Conservation (phyloP, 805 yeast genomes). For the Pichia ethanolica region DNA sequence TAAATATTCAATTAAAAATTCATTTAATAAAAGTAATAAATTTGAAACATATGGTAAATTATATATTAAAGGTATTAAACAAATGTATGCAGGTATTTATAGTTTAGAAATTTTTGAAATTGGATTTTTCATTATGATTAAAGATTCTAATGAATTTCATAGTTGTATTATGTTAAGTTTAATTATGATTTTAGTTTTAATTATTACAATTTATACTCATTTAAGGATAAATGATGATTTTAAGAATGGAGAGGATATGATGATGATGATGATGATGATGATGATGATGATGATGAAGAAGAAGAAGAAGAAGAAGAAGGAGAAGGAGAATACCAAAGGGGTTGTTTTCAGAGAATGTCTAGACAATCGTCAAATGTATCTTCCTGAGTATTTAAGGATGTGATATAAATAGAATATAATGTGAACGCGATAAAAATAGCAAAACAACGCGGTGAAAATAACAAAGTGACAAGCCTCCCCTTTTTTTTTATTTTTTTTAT, state of each 20-base stretch:
- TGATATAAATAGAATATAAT: too few relatives aligned
- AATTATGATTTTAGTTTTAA: conserved; percentile 43
- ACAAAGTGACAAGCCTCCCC: too few relatives aligned
- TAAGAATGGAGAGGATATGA: conserved; percentile 10
- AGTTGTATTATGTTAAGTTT: conserved; percentile 38
- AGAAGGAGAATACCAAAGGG: too few relatives aligned
- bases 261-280: background rate
- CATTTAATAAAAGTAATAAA: conserved; percentile 41
- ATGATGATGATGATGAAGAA: too few relatives aligned
- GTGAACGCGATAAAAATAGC: too few relatives aligned
- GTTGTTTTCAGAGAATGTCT: too few relatives aligned
- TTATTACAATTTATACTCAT: conserved; percentile 53
- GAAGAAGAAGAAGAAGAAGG: too few relatives aligned
- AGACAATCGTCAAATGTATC: too few relatives aligned
- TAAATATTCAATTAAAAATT: conserved; percentile 59
- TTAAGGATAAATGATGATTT: conserved; percentile 40
- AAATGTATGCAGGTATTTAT: conserved; percentile 73
- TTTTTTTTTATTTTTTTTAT: too few relatives aligned
- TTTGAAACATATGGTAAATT: conserved; percentile 64
- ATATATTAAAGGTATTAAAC: conserved; percentile 70
- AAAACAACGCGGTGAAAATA: too few relatives aligned
- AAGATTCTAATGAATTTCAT: conserved; percentile 40
- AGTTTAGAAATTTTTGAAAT: conserved; percentile 71
- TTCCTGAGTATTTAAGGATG: too few relatives aligned
- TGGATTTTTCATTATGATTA: conserved; percentile 65